Percentiles rank a stretch among this genome's conserved stretches.
Conservation (phyloP, 495 filamentous ascomycete species). For the Clavariopsis aquatica region DNA sequence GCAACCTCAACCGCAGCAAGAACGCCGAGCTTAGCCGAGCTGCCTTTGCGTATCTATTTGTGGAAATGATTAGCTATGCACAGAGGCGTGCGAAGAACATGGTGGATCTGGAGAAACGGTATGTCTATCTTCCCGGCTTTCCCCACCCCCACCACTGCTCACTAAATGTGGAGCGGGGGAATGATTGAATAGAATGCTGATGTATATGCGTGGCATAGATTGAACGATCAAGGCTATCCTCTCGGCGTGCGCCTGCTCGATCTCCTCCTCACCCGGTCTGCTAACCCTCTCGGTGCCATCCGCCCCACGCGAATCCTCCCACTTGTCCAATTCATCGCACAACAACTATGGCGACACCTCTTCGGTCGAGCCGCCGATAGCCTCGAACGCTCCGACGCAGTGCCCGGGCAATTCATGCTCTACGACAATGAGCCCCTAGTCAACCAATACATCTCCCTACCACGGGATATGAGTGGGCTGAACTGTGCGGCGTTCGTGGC, state of each 20-base stretch:
- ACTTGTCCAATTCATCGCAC: slow-evolving; percentile 91
- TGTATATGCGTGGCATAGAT: slow-evolving; percentile 50
- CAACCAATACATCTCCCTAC: slow-evolving; percentile 88
- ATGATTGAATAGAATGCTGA: slow-evolving; percentile 8
- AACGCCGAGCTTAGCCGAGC: slow-evolving; percentile 85
- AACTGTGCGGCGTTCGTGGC: slow-evolving; percentile 97
- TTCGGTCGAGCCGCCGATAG: slow-evolving; percentile 88
- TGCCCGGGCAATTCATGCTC: slow-evolving; percentile 96
- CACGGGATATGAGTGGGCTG: slow-evolving; percentile 90
- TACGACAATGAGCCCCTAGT: slow-evolving; percentile 95
- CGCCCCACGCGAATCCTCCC: slow-evolving; percentile 86
- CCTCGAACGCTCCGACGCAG: slow-evolving; percentile 81
- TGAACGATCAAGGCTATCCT: slow-evolving; percentile 93
- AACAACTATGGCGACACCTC: slow-evolving; percentile 85
- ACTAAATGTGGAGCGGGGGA: not conserved
- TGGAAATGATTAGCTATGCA: slow-evolving; percentile 95
- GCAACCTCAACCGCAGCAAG: slow-evolving; percentile 84
- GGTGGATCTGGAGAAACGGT: slow-evolving; percentile 90
- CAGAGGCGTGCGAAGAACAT: slow-evolving; percentile 88
- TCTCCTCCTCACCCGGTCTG: slow-evolving; percentile 82
- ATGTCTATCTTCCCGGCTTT: slow-evolving; percentile 24
- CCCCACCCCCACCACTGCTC: slow-evolving; percentile 10
- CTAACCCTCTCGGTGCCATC: slow-evolving; percentile 60
- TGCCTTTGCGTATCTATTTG: slow-evolving; percentile 93
- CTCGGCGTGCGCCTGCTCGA: slow-evolving; percentile 93